A percentile compares a stretch with the other conserved stretches of the same genome.
Evolutionary conservation across 2,329 filamentous ascomycete genomes (phyloP).

Genomic region (Colletotrichum nymphaeae): DNA sequence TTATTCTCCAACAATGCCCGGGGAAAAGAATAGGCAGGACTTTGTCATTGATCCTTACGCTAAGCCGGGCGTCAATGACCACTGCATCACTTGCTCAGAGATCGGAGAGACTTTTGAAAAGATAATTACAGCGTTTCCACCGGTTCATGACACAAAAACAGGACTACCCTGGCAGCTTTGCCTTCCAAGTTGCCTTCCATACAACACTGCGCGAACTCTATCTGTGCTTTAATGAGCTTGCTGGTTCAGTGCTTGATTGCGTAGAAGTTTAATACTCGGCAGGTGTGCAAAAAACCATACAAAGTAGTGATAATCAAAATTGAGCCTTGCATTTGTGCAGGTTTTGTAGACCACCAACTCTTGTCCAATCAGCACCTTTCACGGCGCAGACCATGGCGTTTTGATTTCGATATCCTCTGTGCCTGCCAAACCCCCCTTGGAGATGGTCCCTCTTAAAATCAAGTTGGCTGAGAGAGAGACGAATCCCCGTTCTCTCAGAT

Average conservation of each 20-base stretch:
- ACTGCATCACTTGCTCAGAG: neutral
- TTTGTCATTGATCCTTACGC: neutral
- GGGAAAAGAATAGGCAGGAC: too few species aligned
- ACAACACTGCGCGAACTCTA: constrained; percentile 20
- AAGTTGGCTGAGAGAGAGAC: constrained; percentile 2
- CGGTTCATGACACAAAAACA: neutral
- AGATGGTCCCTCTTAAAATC: constrained; percentile 24
- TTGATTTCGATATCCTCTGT: neutral
- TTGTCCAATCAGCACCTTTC: neutral
- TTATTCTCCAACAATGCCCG: neutral
- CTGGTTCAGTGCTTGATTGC: neutral
- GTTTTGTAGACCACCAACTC: neutral
- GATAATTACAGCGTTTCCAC: neutral
- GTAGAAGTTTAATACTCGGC: neutral
- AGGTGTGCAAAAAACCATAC: neutral
- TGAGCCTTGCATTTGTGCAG: neutral
- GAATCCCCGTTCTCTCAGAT: constrained; percentile 2
- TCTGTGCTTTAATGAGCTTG: neutral
- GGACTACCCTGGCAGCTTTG: neutral
- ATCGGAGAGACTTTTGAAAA: neutral
- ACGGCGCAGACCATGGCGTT: neutral
- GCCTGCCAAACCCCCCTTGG: neutral
- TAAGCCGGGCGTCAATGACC: neutral
- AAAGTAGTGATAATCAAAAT: neutral
- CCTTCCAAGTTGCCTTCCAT: neutral